Conservation (phyloP, 345 rosid genomes). For the Ricinus communis region DNA sequence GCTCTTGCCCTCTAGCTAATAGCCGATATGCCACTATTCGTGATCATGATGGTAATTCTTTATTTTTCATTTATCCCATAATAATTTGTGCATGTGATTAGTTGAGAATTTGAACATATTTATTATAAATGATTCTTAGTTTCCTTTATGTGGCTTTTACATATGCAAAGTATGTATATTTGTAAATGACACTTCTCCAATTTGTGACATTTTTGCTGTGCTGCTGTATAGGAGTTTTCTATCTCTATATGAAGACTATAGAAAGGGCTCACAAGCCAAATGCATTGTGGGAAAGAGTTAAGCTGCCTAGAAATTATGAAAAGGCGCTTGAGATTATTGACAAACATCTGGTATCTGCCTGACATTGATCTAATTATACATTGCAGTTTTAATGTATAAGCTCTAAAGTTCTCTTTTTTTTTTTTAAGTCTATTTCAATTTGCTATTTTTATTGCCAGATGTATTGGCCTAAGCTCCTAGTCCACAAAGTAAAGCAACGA, state of each 20-base stretch:
- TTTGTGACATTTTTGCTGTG: background rate
- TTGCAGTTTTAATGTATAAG: background rate
- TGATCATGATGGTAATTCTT: slow-evolving; percentile 68
- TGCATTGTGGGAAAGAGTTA: slow-evolving; percentile 87
- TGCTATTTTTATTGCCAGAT: slow-evolving; percentile 36
- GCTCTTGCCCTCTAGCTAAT: slow-evolving; percentile 97
- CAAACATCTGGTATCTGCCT: slow-evolving; percentile 59
- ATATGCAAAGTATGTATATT: no score
- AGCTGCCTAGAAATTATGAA: slow-evolving; percentile 82
- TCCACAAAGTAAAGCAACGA: slow-evolving; percentile 86
- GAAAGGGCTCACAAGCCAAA: slow-evolving; percentile 96
- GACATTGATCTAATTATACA: background rate
- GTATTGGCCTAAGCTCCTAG: slow-evolving; percentile 90
- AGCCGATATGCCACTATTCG: slow-evolving; percentile 95
- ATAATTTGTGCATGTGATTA: background rate
- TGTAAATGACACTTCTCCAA: background rate
- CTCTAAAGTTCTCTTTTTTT: background rate
- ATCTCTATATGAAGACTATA: slow-evolving; percentile 88
- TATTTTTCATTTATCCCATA: background rate
- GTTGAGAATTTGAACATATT: background rate
- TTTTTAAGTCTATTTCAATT: background rate
- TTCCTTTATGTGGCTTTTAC: background rate
- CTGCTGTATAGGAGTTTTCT: slow-evolving; percentile 68
- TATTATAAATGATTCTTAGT: background rate
- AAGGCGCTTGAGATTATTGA: slow-evolving; percentile 88